A percentile compares a stretch with the other conserved stretches of the same genome.
phyloP scores from a whole-genome alignment of 2,329 filamentous ascomycete species.

The Gnomoniopsis sp. region DNA sequence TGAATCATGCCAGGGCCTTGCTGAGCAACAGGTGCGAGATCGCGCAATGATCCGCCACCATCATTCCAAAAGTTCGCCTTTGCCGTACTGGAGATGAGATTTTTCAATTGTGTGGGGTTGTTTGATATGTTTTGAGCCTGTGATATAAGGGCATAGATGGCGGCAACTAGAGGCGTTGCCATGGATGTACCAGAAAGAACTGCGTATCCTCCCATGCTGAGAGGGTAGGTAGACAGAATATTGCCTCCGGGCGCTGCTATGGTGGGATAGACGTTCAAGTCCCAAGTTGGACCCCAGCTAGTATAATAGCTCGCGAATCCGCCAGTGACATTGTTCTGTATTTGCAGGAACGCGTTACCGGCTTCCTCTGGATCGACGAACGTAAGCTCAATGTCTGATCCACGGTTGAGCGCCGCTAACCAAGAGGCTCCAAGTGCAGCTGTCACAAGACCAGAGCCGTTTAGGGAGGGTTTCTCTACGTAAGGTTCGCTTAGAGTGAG shows the following conservation, averaged over 20 bases:
- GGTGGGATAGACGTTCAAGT: constrained; percentile 54
- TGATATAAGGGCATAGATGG: constrained; percentile 11
- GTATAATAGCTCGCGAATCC: constrained; percentile 49
- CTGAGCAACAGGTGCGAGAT: constrained; percentile 34
- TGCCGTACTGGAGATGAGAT: constrained; percentile 19
- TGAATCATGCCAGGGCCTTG: constrained; percentile 41
- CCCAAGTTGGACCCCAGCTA: constrained; percentile 58
- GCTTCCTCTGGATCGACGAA: constrained; percentile 15
- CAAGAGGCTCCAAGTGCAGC: constrained; percentile 23
- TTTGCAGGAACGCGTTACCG: constrained; percentile 1
- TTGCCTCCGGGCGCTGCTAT: constrained; percentile 53
- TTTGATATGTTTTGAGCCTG: constrained; percentile 5
- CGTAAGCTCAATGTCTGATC: constrained; percentile 22
- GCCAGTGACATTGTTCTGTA: constrained; percentile 38
- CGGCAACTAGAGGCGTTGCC: constrained; percentile 47
- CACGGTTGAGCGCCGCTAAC: constrained; percentile 21
- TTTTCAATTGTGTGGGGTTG: neutral
- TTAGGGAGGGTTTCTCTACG: constrained; percentile 7
- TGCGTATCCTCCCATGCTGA: constrained; percentile 44
- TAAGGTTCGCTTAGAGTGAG: neutral
- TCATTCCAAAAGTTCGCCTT: constrained; percentile 30
- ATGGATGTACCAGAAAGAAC: constrained; percentile 58
- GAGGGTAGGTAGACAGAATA: constrained; percentile 56
- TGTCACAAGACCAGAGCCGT: constrained; percentile 18
- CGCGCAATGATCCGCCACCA: constrained; percentile 17